Percentiles rank a stretch among this genome's conserved stretches.
phyloP scores from a whole-genome alignment of 2,329 filamentous ascomycete species.

The Penicillium sp. region DNA sequence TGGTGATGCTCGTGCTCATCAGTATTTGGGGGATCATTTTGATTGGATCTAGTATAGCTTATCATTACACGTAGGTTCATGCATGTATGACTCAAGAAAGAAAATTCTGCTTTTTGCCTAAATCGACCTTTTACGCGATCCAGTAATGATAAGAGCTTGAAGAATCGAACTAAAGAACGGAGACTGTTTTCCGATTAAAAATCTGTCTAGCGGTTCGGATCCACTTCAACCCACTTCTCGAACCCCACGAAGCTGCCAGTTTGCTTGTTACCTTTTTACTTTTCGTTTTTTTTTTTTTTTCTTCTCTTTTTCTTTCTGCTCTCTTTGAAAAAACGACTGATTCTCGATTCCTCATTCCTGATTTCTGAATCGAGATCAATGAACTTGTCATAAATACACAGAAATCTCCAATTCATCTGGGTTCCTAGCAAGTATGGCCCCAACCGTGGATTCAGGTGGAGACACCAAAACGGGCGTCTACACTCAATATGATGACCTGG shows the following conservation, averaged over 20 bases:
- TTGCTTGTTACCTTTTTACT: neutral
- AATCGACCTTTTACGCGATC: too few relatives aligned
- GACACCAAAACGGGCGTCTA: constrained; percentile 5
- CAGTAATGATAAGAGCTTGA: too few relatives aligned
- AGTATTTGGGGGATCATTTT: constrained; percentile 44
- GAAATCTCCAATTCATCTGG: too few relatives aligned
- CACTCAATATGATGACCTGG: constrained; percentile 5
- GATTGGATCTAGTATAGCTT: constrained; percentile 43
- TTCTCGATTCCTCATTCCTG: neutral
- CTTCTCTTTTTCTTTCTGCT: neutral
- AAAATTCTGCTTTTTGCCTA: neutral
- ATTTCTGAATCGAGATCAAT: neutral
- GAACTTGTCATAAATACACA: neutral
- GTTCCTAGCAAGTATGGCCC: constrained; percentile 6
- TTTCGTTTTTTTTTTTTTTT: neutral
- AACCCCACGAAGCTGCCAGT: neutral
- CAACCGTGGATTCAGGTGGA: neutral
- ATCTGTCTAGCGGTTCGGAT: neutral
- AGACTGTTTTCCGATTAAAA: constrained; percentile 3
- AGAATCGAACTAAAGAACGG: neutral
- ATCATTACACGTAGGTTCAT: neutral
- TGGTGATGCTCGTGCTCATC: constrained; percentile 50
- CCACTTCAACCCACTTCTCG: neutral
- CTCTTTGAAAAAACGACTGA: neutral
- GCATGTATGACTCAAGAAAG: neutral